A percentile compares a stretch with the other conserved stretches of the same genome.
Evolutionary conservation across 1,284 basidiomycete species (phyloP).

Genomic region (Austropuccinia psidii): DNA sequence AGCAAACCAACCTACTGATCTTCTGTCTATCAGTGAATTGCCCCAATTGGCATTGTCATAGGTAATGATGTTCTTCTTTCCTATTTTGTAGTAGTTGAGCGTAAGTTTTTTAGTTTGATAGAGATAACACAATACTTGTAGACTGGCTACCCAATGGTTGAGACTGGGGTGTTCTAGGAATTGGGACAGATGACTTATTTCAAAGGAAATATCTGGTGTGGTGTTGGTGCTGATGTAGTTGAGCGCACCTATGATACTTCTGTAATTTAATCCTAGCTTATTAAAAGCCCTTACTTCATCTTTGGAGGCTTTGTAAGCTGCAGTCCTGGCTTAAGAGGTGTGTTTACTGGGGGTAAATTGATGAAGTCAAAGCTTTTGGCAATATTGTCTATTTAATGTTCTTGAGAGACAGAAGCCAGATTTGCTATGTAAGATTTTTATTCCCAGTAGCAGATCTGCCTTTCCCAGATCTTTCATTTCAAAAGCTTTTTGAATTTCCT

Average conservation of each 20-base stretch:
- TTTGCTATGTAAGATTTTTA: constrained; percentile 7
- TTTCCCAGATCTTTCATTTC: constrained; percentile 7
- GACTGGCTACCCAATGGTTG: background rate
- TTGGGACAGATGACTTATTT: constrained; percentile 5
- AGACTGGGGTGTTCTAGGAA: background rate
- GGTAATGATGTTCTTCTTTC: background rate
- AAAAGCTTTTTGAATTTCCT: background rate
- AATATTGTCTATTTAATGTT: background rate
- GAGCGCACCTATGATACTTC: background rate
- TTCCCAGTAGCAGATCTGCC: background rate
- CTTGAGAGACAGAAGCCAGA: background rate
- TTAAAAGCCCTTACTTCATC: no score
- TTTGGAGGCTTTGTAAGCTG: no score
- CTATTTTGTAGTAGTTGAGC: no score
- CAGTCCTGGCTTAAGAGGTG: no score
- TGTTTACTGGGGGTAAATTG: no score
- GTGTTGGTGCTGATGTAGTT: background rate
- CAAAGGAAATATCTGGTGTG: background rate
- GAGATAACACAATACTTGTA: background rate
- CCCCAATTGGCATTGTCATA: background rate
- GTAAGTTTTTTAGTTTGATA: background rate
- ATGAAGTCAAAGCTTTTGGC: no score
- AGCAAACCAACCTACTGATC: background rate
- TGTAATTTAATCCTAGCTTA: background rate
- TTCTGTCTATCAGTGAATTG: background rate